phyloP scores from a whole-genome alignment of 2,329 filamentous ascomycete species.

The Neoscytalidium dimidiatum region DNA sequence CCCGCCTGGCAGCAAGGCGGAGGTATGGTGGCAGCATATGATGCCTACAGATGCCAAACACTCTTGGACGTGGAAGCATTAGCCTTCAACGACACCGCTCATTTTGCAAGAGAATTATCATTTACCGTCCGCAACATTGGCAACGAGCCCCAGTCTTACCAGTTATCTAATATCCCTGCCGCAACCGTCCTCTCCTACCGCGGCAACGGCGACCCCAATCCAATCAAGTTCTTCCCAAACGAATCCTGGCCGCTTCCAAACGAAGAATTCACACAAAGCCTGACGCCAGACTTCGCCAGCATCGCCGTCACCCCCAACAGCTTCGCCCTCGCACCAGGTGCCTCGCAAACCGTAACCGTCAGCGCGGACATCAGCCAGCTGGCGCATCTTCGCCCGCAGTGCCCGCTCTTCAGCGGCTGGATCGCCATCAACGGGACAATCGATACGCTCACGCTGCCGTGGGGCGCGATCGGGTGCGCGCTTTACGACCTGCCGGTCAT shows the following conservation, averaged over 20 bases:
- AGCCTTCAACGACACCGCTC: background rate
- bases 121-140: background rate
- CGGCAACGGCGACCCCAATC: background rate
- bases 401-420: constrained; percentile 1
- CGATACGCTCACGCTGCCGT: background rate
- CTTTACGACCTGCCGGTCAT: background rate
- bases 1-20: constrained; percentile 2
- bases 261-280: background rate
- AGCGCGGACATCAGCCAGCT: background rate
- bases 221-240: background rate
- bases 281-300: background rate
- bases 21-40: background rate
- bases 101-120: background rate
- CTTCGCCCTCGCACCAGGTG: background rate
- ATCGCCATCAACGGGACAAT: background rate
- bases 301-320: background rate
- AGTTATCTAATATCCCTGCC: background rate
- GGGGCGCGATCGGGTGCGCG: background rate
- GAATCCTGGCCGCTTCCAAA: background rate
- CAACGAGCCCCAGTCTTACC: background rate
- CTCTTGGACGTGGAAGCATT: background rate
- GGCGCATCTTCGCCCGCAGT: background rate
- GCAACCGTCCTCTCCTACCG: background rate
- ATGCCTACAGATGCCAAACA: background rate
- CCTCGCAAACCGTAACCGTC: background rate